Evolutionary conservation across 2,329 filamentous ascomycete species (phyloP).

Genomic region (Neurospora sp.): DNA sequence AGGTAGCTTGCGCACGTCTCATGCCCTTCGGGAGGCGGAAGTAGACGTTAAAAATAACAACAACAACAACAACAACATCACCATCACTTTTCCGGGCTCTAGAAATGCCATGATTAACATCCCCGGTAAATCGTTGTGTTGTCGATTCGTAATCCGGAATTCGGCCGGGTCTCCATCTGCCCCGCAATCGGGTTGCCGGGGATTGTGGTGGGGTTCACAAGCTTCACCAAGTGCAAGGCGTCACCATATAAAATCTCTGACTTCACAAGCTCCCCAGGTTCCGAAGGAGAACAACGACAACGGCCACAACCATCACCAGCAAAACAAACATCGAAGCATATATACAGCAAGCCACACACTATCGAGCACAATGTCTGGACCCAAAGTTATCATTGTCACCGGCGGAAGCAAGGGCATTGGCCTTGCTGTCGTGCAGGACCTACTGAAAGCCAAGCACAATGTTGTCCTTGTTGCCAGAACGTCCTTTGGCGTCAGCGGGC

Average conservation of each 20-base stretch:
- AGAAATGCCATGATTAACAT: background rate
- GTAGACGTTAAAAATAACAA: too few species aligned
- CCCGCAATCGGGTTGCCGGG: background rate
- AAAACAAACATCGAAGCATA: background rate
- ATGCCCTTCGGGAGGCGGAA: too few species aligned
- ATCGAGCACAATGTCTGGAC: constrained; percentile 18
- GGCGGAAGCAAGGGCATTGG: constrained; percentile 56
- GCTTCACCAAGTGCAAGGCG: background rate
- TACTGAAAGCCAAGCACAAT: constrained; percentile 45
- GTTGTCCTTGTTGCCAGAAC: constrained; percentile 50
- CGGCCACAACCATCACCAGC: background rate
- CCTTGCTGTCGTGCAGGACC: constrained; percentile 40
- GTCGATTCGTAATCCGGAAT: background rate
- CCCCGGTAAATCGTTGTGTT: background rate
- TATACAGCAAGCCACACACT: background rate
- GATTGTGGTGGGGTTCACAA: background rate
- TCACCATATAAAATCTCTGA: background rate
- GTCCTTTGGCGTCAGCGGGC: constrained; percentile 33
- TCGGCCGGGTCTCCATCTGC: background rate
- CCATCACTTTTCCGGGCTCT: background rate
- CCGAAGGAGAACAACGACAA: background rate
- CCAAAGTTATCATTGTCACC: constrained; percentile 61
- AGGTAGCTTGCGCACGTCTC: too few species aligned
- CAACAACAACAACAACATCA: too few species aligned
- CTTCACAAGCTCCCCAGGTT: background rate